A percentile compares a stretch with the other conserved stretches of the same genome.
phyloP scores from a whole-genome alignment of 768 basidiomycete genomes.

The Cantharellus cinnabarinus region DNA sequence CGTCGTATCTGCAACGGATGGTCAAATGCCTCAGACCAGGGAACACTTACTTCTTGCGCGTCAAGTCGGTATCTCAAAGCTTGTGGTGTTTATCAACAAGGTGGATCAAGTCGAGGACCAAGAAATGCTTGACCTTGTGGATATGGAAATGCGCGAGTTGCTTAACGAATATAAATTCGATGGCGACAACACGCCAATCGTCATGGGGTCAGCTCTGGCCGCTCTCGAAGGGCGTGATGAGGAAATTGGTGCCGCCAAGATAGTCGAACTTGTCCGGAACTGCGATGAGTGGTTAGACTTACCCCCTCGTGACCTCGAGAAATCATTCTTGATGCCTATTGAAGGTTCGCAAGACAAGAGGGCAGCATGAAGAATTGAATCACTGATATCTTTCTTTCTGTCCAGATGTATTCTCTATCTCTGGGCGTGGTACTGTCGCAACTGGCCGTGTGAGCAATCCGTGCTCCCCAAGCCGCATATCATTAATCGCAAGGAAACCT shows the following conservation, averaged over 20 bases:
- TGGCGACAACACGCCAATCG: conserved; percentile 92
- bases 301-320: conserved; percentile 89
- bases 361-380: background rate
- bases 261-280: conserved; percentile 60
- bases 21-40: conserved; percentile 98
- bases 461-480: background rate
- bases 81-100: conserved; percentile 99
- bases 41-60: conserved; percentile 95
- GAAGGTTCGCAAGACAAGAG: conserved; percentile 33
- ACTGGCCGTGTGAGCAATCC: conserved; percentile 63
- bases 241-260: conserved; percentile 61
- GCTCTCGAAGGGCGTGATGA: conserved; percentile 75
- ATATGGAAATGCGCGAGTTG: conserved; percentile 99
- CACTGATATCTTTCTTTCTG: background rate
- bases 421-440: conserved; percentile 93
- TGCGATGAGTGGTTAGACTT: conserved; percentile 93
- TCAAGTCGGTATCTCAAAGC: conserved; percentile 92
- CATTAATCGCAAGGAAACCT: background rate
- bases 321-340: conserved; percentile 89
- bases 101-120: conserved; percentile 89
- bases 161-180: conserved; percentile 84
- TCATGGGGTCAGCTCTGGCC: conserved; percentile 92
- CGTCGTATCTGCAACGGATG: conserved; percentile 95
- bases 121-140: conserved; percentile 97
- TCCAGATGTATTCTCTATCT: conserved; percentile 82